Evolutionary conservation across 108 stramenopile species (phyloP).

Genomic region (Heterococcus sp.): DNA sequence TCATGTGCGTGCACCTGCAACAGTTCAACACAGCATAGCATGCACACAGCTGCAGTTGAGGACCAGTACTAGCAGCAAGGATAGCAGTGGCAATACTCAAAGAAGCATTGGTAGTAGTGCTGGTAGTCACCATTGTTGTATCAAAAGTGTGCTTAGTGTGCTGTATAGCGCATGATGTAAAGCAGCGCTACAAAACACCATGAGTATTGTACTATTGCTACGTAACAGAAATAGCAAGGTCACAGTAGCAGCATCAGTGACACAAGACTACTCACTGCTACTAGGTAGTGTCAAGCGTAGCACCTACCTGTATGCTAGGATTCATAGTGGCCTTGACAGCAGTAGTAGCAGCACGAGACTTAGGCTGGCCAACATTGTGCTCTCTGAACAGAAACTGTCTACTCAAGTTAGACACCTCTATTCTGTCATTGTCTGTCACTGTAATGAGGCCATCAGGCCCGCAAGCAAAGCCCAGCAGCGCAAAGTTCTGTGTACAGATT

Average conservation of each 20-base stretch:
- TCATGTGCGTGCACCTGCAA: constrained; percentile 57
- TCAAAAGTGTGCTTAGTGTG: no score
- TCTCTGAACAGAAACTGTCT: constrained; percentile 81
- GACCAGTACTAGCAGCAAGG: neutral
- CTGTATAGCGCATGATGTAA: no score
- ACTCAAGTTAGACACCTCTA: constrained; percentile 75
- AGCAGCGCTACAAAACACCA: no score
- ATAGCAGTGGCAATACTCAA: neutral
- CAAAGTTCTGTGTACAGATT: constrained; percentile 61
- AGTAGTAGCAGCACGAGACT: constrained; percentile 66
- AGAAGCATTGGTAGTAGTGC: no score
- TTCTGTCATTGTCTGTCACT: constrained; percentile 80
- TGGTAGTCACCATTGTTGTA: no score
- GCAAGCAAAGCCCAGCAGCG: constrained; percentile 70
- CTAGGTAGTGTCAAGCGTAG: no score
- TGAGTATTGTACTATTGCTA: no score
- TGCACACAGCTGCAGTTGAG: neutral
- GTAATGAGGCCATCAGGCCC: constrained; percentile 64
- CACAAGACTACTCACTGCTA: no score
- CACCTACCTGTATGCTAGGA: constrained; percentile 61
- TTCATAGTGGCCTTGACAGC: constrained; percentile 72
- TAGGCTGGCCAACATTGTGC: constrained; percentile 76
- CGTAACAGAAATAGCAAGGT: no score
- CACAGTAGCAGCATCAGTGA: no score
- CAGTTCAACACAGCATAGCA: neutral